Conservation (phyloP, 2,329 filamentous ascomycete species). For the Aspergillus costaricaensis region DNA sequence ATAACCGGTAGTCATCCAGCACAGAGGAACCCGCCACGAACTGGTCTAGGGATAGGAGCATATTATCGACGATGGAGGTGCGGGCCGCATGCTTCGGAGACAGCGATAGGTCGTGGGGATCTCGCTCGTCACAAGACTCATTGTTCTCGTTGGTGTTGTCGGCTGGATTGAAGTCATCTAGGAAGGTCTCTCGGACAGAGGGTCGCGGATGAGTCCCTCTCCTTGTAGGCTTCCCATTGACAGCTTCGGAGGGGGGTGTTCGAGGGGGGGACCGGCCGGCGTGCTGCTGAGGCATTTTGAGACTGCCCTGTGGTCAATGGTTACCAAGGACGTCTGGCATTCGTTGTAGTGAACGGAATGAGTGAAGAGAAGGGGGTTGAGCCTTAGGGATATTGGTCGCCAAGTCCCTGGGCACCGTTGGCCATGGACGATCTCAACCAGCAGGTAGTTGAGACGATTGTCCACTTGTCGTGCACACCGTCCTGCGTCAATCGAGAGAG, state of each 20-base stretch:
- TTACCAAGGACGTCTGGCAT: neutral
- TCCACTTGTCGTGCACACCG: neutral
- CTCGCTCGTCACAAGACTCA: slow-evolving; percentile 44
- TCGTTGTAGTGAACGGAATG: slow-evolving; percentile 10
- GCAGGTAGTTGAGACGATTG: neutral
- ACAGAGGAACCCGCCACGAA: slow-evolving; percentile 54
- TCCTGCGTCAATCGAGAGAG: neutral
- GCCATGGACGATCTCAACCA: neutral
- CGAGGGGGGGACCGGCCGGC: slow-evolving; percentile 40
- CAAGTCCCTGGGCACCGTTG: neutral
- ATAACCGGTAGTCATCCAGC: slow-evolving; percentile 40
- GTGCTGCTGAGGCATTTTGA: slow-evolving; percentile 33
- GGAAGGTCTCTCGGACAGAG: slow-evolving; percentile 45
- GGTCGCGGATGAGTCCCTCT: slow-evolving; percentile 31
- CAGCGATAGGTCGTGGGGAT: slow-evolving; percentile 77
- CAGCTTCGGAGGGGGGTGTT: slow-evolving; percentile 42
- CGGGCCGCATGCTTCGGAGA: slow-evolving; percentile 74
- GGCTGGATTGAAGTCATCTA: slow-evolving; percentile 37
- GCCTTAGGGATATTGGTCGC: neutral
- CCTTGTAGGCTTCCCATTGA: slow-evolving; percentile 34
- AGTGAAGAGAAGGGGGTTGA: neutral
- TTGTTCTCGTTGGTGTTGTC: slow-evolving; percentile 36
- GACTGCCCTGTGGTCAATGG: slow-evolving; percentile 16
- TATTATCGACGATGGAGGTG: slow-evolving; percentile 92
- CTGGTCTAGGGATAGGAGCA: slow-evolving; percentile 90